Base-by-base conservation (phyloP, 2,329 filamentous ascomycete genomes). In the Colletotrichum phormii region DNA sequence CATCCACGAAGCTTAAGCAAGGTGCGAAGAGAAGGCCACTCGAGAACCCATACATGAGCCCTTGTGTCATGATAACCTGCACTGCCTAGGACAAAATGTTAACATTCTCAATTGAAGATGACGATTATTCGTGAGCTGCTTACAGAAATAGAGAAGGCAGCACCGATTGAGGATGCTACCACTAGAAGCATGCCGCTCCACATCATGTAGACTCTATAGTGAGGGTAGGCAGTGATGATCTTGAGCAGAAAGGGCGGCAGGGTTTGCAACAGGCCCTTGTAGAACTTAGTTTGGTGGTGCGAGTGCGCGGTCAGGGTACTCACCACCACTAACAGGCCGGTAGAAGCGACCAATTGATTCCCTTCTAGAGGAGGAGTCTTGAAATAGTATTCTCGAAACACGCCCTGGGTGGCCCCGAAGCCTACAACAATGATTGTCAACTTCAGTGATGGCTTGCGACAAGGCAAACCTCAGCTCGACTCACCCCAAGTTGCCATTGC, bases 21-120 rank as follows among this genome's bases (percentile, higher is more conserved):
- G 83, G 82, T 3, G 83, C 81, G 53, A 81, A 84, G n/a, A 85
- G 74, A 13, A 82, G 81, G 0, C 83, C 83, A 6, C 66, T 68
- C 1, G 66, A 68, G 5, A 68, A 12, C 1, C 66, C 66, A 49
- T 68, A 68, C 51, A 68, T 51, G 13, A 68, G 35, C 3, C 66
- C 66, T 18, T 68, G 66, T 9, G 35, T 64, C 59, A 68, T 51
- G n/a, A 64, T 64, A 3, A 68, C 59, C 35, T 68, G 66, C 1
- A 68, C 51, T 1, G 66, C 59, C 66, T 64, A 26, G 11, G n/a
- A 12, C 37, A 29, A 5, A 11, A 4, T 15, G 22, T 65, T 12
- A 57, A 49, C 9, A 9, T 9, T 26, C 5, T n/a, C 11, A 9
- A 9, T 6, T 3, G 1, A 12, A n/a, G 9, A 22, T n/a, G 18